A percentile compares a stretch with the other conserved stretches of the same genome.
phyloP scores from a whole-genome alignment of 345 rosid genomes.

The Populus pruinosa region DNA sequence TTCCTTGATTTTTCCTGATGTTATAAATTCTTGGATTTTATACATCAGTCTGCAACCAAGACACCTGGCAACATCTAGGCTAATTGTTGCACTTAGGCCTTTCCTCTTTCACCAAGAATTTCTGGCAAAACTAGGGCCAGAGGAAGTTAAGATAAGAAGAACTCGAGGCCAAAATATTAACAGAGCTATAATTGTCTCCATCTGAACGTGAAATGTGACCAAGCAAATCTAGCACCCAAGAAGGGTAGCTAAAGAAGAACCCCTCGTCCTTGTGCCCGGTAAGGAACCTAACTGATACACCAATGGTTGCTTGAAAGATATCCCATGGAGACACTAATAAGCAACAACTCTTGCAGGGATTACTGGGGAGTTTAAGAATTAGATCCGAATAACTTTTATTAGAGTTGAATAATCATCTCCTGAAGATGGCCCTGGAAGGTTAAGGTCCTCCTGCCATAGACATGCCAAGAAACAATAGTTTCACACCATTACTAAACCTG shows the following conservation, averaged over 20 bases:
- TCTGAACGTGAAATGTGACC: neutral
- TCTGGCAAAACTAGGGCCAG: constrained; percentile 4
- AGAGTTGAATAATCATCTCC: constrained; percentile 33
- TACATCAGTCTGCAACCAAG: too few relatives aligned
- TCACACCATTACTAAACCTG: too few relatives aligned
- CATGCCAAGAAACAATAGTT: constrained; percentile 26
- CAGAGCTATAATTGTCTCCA: neutral
- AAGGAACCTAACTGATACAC: too few relatives aligned
- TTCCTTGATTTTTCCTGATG: too few relatives aligned
- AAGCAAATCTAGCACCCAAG: neutral
- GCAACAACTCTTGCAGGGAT: constrained; percentile 37
- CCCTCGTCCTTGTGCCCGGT: too few relatives aligned
- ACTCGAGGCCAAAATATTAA: neutral
- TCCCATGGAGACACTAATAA: neutral
- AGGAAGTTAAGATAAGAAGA: neutral
- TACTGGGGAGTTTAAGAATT: constrained; percentile 58
- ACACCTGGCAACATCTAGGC: neutral
- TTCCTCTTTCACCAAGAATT: neutral
- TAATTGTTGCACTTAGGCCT: neutral
- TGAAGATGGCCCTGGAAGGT: constrained; percentile 37
- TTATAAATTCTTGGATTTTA: too few relatives aligned
- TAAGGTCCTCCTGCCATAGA: constrained; percentile 39
- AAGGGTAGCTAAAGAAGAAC: too few relatives aligned
- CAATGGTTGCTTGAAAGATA: too few relatives aligned
- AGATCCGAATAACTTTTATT: constrained; percentile 63